Base-by-base conservation (phyloP, 176 grass and related monocot genomes). In the Aegilops umbellulata region DNA sequence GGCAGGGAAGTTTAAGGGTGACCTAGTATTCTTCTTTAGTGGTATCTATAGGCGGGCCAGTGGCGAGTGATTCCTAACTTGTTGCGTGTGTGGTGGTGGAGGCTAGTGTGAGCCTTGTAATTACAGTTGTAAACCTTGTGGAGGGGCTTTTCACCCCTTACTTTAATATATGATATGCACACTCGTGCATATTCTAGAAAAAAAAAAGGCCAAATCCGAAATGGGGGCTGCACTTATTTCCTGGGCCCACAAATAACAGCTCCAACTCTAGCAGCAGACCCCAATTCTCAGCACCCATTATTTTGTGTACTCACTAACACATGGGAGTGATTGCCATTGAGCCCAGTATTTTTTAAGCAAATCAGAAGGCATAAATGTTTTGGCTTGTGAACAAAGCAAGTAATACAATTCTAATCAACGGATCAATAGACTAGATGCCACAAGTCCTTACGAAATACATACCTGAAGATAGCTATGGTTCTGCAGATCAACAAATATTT, bases 401-500 rank as follows among this genome's bases (percentile, higher is more conserved):
- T 26, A 76, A 27, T 60, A 61, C 29, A 84, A 41, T 11, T 27
- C 12, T 41, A 84, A 32, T 10, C 64, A 19, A 80, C 13, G 72
- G 10, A 79, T 39, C 42, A 44, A 15, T 29, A 80, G 19, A 79
- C 74, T 20, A 62, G 51, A 65, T 78, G 68, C 3, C 25, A 58
- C 12, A 65, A 11, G 6, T 69, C 53, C 67, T 46, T 60, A 17
- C 5, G 10, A 69, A 26, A 68, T 65, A n/a, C 66, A 79, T 66
- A 99, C 97, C 94, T 99, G 87, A 82, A 89, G 65, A 79, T 97
- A 97, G 69, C 72, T 91, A 86, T 97, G 89, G 30, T 91, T 93
- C 85, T 93, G 92, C 64, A 99, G 39, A 82, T 99, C 94, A 79
- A 91, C 85, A 93, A 99, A 99, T 81, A 99, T 99, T 90, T 99